Evolutionary conservation across 2,329 filamentous ascomycete genomes (phyloP).

Genomic region (Sporothrix brasiliensis): DNA sequence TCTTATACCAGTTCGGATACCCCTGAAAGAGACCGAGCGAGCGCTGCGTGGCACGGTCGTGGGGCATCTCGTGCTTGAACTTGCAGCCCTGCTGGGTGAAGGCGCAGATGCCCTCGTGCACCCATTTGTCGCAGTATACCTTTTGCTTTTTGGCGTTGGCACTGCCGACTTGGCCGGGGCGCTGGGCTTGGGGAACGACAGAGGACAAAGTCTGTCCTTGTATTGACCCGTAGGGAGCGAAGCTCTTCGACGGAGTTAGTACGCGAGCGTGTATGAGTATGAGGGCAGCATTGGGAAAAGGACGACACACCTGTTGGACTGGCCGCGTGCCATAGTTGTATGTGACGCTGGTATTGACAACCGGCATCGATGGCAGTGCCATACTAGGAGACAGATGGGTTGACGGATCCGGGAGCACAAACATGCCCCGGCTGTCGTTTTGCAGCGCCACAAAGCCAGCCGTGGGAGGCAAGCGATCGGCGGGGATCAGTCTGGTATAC

Average conservation of each 20-base stretch:
- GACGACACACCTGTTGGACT: neutral
- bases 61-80: conserved; percentile 89
- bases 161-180: neutral
- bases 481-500: conserved; percentile 59
- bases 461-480: conserved; percentile 55
- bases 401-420: conserved; percentile 47
- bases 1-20: conserved; percentile 63
- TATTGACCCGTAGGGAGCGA: neutral
- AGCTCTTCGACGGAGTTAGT: neutral
- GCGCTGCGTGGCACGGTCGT: conserved; percentile 65
- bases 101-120: conserved; percentile 80
- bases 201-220: neutral
- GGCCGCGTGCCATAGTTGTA: neutral
- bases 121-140: conserved; percentile 86
- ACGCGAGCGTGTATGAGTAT: neutral
- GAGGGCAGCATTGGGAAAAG: too few species aligned
- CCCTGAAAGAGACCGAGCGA: conserved; percentile 71
- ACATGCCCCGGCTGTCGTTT: conserved; percentile 48
- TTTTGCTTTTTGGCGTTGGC: conserved; percentile 57
- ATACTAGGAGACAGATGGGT: neutral
- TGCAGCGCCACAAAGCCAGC: conserved; percentile 50
- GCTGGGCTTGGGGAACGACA: neutral
- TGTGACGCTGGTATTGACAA: neutral
- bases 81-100: conserved; percentile 85
- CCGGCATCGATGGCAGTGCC: neutral